A percentile compares a stretch with the other conserved stretches of the same genome.
Evolutionary conservation across 208 protist genomes (phyloP).

Genomic region (Angomonas desouzai): DNA sequence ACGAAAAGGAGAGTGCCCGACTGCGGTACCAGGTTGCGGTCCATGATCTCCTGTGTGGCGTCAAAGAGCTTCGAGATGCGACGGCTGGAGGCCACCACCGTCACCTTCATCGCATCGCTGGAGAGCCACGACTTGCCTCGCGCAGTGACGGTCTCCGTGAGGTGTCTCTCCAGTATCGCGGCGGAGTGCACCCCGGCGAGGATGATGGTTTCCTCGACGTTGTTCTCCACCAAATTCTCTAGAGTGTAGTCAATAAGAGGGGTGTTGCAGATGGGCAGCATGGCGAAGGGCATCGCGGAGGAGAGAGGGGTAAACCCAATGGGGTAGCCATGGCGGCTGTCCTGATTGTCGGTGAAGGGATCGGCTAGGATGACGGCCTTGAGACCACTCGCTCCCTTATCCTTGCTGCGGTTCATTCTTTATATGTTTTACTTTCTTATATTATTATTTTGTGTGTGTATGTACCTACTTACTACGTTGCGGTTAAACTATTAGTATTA

Average conservation of each 20-base stretch:
- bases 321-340: background rate
- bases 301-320: constrained; percentile 62
- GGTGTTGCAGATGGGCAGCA: constrained; percentile 85
- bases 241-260: constrained; percentile 86
- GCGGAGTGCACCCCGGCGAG: constrained; percentile 54
- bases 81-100: constrained; percentile 49
- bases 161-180: constrained; percentile 41
- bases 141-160: constrained; percentile 45
- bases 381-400: constrained; percentile 16
- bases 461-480: no score
- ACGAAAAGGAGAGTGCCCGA: constrained; percentile 74
- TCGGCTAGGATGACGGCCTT: constrained; percentile 70
- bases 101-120: constrained; percentile 63
- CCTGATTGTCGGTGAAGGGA: constrained; percentile 20
- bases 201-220: constrained; percentile 64
- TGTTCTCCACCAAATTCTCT: constrained; percentile 75
- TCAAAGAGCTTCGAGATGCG: constrained; percentile 52
- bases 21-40: constrained; percentile 77
- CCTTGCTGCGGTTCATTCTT: constrained; percentile 17
- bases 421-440: constrained; percentile 13
- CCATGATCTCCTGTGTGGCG: constrained; percentile 50
- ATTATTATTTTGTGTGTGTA: constrained; percentile 3
- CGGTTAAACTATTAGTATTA: no score
- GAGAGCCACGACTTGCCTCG: constrained; percentile 62
- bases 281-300: constrained; percentile 49